Conservation (phyloP, 2,329 filamentous ascomycete species). For the Hortaea werneckii region DNA sequence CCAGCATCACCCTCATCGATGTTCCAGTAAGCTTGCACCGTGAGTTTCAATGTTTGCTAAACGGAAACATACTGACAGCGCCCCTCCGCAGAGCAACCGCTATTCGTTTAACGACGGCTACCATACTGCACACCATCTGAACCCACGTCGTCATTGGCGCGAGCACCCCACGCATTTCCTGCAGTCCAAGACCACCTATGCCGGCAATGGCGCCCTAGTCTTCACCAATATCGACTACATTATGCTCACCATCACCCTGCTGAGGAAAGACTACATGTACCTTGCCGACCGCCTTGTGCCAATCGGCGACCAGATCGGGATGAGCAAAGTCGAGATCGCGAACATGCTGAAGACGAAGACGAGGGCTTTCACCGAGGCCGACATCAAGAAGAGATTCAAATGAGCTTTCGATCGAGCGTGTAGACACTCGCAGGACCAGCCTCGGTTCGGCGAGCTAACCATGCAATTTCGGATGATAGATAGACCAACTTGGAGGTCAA, state of each 20-base stretch:
- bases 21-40: conserved; percentile 50
- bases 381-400: conserved; percentile 50
- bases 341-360: conserved; percentile 56
- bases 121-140: conserved; percentile 71
- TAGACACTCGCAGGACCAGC: too few species aligned
- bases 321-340: conserved; percentile 54
- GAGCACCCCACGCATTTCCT: conserved; percentile 68
- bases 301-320: conserved; percentile 58
- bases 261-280: conserved; percentile 61
- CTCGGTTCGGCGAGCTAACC: too few species aligned
- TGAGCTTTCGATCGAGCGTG: not conserved
- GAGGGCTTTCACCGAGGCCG: conserved; percentile 53
- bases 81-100: conserved; percentile 55
- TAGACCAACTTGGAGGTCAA: too few species aligned
- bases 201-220: conserved; percentile 57
- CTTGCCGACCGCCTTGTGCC: conserved; percentile 64
- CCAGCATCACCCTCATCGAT: conserved; percentile 70
- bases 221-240: conserved; percentile 77
- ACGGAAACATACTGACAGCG: not conserved
- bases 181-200: conserved; percentile 57
- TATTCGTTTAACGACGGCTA: conserved; percentile 78
- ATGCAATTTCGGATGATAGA: too few species aligned
- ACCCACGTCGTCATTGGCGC: conserved; percentile 70
- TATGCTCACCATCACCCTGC: conserved; percentile 48
- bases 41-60: not conserved